Base-by-base conservation (phyloP, 2,329 filamentous ascomycete species). In the Beauveria australis region DNA sequence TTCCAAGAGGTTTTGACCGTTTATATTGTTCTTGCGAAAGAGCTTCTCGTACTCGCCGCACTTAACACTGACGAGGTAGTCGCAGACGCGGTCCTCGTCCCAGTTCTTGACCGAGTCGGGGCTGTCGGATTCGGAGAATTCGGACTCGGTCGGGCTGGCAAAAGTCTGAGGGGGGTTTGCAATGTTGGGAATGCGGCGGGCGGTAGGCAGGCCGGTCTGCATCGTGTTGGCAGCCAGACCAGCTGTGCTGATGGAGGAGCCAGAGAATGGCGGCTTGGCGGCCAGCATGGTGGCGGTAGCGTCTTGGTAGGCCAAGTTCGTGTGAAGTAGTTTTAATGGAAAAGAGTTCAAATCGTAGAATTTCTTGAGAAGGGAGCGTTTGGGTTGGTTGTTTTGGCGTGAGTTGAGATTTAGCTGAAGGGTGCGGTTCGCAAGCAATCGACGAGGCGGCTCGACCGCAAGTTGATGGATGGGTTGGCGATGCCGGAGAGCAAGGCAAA, bases 21-120 rank as follows among this genome's bases (percentile, higher is more conserved):
- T 99, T 78, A 99, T 97, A 74, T 97, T 91, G 73, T 99, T 96
- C 71, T 87, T 87, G 75, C 89, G 76, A 75, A 97, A 97, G 28
- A 96, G 75, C 69, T 89, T 87, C 72, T 96, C 92, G 75, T 99
- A 97, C 71, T 97, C 92, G 67, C 88, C 87, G 71, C 92, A 97
- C 71, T 95, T 93, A 71, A 99, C 92, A 67, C 86, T 92, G 68
- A 87, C 83, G 64, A 99, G 81, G 82, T 96, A 99, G 56, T 96
- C 90, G 70, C 89, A 89, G 33, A 99, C 94, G 66, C 87, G 87
- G 66, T 92, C 89, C 76, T 97, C 94, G 70, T 93, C 88, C 93
- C 93, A 97, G 73, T 83, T 88, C 82, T 87, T 88, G 66, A 89
- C 85, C 5, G 87, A 85, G 68, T 92, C 88, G 58, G 89, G 82